Evolutionary conservation across 345 rosid genomes (phyloP).

Genomic region (Limnanthes douglasii): DNA sequence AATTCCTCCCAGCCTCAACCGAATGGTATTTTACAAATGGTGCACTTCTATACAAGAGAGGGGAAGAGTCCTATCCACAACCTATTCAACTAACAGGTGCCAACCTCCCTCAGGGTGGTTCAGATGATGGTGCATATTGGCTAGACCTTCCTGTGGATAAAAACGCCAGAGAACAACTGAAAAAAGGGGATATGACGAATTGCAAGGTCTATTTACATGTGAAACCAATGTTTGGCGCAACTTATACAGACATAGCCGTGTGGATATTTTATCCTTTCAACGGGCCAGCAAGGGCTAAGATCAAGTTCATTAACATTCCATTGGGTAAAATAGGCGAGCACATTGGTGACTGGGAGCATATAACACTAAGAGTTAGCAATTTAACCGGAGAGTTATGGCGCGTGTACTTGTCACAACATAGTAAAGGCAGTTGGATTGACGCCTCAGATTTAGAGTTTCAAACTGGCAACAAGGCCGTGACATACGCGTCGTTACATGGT

Average conservation of each 20-base stretch:
- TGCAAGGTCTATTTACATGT: constrained; percentile 42
- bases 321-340: constrained; percentile 71
- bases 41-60: constrained; percentile 50
- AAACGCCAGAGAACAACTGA: constrained; percentile 30
- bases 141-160: constrained; percentile 53
- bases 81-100: constrained; percentile 33
- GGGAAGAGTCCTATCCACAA: constrained; percentile 47
- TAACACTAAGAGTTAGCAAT: constrained; percentile 64
- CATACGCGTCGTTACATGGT: constrained; percentile 54
- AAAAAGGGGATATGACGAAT: constrained; percentile 46
- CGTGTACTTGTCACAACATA: constrained; percentile 50
- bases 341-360: constrained; percentile 89
- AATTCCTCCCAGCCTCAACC: constrained; percentile 60
- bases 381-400: constrained; percentile 47
- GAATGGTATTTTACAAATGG: constrained; percentile 60
- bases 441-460: constrained; percentile 49
- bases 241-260: constrained; percentile 51
- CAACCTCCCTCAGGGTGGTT: constrained; percentile 84
- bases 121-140: constrained; percentile 64
- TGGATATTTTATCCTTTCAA: constrained; percentile 90
- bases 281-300: constrained; percentile 58
- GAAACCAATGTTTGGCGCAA: constrained; percentile 70
- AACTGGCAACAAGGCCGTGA: constrained; percentile 36
- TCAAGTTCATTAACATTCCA: constrained; percentile 30
- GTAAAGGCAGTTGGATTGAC: constrained; percentile 55